Base-by-base conservation (phyloP, 129 eudicot genomes). In the Glebionis coronaria region DNA sequence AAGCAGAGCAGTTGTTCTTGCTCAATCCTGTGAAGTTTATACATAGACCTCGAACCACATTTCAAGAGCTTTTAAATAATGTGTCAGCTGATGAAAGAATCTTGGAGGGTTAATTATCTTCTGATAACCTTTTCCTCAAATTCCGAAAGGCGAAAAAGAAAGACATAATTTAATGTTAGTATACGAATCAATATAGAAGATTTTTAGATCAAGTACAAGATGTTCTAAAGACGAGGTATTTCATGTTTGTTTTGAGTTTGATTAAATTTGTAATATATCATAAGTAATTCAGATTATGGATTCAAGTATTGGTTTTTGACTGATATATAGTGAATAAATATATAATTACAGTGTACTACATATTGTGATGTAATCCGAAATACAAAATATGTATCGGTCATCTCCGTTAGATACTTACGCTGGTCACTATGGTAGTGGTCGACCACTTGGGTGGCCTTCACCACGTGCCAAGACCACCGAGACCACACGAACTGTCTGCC, bases 1-100 rank as follows among this genome's bases (percentile, higher is more conserved):
- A 78, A 83, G 55, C 69, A 78, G 70, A 80, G 82, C 71, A 75
- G 93, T 49, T 86, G 88, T 71, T 73, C 75, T 15, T 86, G 93
- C 82, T 18, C 84, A 9, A 86, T 86, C 69, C 70, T 86, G 78
- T 86, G 78, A 75, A 67, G 63, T 66, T 68, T 54, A 65, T 62
- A 52, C 67, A 38, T 64, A 20, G 23, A 10, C 56, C 27, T 47
- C 12, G 18, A 44, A 65, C 20, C 44, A 7, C 56, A 23, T 46
- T 56, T 63, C 71, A 56, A 9, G 35, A 29, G 62, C 63, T 62
- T 35, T 31, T 3, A 23, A 58, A 29, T 62, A 29, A 63, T 11
- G 10, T 23, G 54, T 19, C 44, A 9, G 46, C 19, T 4, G 63
- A 54, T 20, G 78, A 73, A 65, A 56, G 58, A 66, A 73, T 27